Base-by-base conservation (phyloP, 23 red algal genomes). In the Chondrus crispus region DNA sequence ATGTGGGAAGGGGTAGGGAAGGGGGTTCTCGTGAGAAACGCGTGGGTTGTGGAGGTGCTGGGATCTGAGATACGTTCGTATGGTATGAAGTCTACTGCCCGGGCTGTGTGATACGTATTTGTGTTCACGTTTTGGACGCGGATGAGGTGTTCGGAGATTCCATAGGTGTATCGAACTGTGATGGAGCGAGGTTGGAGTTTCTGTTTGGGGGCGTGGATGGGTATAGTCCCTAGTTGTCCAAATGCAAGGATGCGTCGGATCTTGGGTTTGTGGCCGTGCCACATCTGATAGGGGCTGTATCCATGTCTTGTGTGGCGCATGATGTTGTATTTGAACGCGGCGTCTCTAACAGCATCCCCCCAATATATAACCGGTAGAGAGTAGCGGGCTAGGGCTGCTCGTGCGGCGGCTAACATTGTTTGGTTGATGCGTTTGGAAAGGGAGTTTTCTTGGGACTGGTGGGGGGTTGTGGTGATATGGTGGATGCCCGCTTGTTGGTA, bases 141-240 rank as follows among this genome's bases (percentile, higher is more conserved):
- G 74, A 80, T 47, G 37, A 49, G 74, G 0, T 37, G n/a, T 16
- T 46, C 6, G 18, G 36, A 38, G n/a, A 50, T 80, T 14, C 39
- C 0, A 16, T 75, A 42, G 28, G 41, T 75, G 70, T 75, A 75
- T 36, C 70, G 70, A 6, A 41, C 74, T 3, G 20, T 28, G 39
- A 46, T 13, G 13, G 74, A 37, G 44, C 74, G 36, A 30, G 74
- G 20, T 80, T 80, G 0, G 39, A 80, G 30, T 46, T 80, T 80
- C 16, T 10, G 33, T 30, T 81, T 81, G 42, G 46, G 76, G 5
- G 2, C 42, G 22, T 57, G 53, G 14, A 81, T 47, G 20, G 76
- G 76, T 20, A 81, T 54, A 4, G 76, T 81, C n/a, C 76, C 76
- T 16, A 81, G 13, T 54, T 81, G 42, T 50, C 76, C 76, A 26